Evolutionary conservation across 2,329 filamentous ascomycete genomes (phyloP).

Genomic region (Cladosporium cucumerinum): DNA sequence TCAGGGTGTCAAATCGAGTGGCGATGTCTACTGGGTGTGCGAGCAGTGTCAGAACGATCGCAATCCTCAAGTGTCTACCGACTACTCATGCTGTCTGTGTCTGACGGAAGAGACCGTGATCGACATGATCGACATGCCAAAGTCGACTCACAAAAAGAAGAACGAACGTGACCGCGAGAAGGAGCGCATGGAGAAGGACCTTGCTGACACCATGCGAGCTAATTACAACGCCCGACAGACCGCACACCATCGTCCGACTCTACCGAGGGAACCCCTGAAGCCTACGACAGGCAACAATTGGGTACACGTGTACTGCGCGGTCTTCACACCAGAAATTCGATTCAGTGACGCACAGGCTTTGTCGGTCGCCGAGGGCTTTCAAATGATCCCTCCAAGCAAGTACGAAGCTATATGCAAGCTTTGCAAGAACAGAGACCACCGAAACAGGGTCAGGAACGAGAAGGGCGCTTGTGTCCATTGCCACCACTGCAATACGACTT

Average conservation of each 20-base stretch:
- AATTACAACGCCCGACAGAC: slow-evolving; percentile 79
- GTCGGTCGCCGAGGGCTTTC: slow-evolving; percentile 85
- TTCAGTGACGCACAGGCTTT: slow-evolving; percentile 82
- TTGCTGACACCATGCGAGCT: slow-evolving; percentile 74
- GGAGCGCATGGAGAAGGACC: slow-evolving; percentile 79
- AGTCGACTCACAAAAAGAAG: slow-evolving; percentile 80
- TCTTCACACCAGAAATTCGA: slow-evolving; percentile 89
- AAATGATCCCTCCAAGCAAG: slow-evolving; percentile 68
- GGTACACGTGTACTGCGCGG: slow-evolving; percentile 91
- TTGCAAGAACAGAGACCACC: slow-evolving; percentile 63
- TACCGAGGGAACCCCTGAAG: slow-evolving; percentile 88
- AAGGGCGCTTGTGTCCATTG: slow-evolving; percentile 79
- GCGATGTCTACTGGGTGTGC: slow-evolving; percentile 76
- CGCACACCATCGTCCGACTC: slow-evolving; percentile 74
- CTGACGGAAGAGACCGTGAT: slow-evolving; percentile 77
- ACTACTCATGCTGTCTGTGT: slow-evolving; percentile 91
- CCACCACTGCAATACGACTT: slow-evolving; percentile 65
- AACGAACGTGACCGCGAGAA: slow-evolving; percentile 87
- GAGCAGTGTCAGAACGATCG: slow-evolving; percentile 96
- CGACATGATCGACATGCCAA: slow-evolving; percentile 80
- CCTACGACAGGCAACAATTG: slow-evolving; percentile 95
- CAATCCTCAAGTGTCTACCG: slow-evolving; percentile 85
- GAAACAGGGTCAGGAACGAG: slow-evolving; percentile 28
- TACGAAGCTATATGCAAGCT: slow-evolving; percentile 79
- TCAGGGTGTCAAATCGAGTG: slow-evolving; percentile 50